A percentile compares a stretch with the other conserved stretches of the same genome.
Conservation (phyloP, 495 filamentous ascomycete genomes). For the Daldinia decipiens region DNA sequence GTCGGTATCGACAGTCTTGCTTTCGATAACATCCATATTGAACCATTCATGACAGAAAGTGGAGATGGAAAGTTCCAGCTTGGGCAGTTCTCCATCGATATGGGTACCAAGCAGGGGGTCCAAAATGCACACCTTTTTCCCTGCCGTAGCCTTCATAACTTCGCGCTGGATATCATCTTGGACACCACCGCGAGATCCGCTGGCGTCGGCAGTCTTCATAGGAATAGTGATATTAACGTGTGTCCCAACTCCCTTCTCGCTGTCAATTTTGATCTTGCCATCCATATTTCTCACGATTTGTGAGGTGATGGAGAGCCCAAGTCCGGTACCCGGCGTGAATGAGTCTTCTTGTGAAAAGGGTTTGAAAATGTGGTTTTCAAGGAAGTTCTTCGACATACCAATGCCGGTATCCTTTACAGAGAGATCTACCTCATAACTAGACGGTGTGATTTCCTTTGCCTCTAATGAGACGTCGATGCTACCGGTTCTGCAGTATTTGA, state of each 20-base stretch:
- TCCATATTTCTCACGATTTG: slow-evolving; percentile 70
- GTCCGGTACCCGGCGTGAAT: slow-evolving; percentile 72
- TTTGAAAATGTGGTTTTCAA: slow-evolving; percentile 72
- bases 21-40: slow-evolving; percentile 36
- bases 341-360: slow-evolving; percentile 78
- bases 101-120: slow-evolving; percentile 5
- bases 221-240: slow-evolving; percentile 36
- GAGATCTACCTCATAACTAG: slow-evolving; percentile 52
- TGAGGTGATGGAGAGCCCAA: slow-evolving; percentile 75
- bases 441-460: slow-evolving; percentile 34
- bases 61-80: slow-evolving; percentile 36
- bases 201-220: slow-evolving; percentile 16
- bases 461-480: slow-evolving; percentile 69
- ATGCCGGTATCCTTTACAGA: slow-evolving; percentile 71
- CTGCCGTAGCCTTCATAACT: slow-evolving; percentile 12
- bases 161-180: slow-evolving; percentile 25
- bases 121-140: slow-evolving; percentile 35
- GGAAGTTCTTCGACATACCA: slow-evolving; percentile 75
- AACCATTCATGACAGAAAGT: slow-evolving; percentile 40
- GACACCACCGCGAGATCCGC: neutral
- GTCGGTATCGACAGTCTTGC: slow-evolving; percentile 17
- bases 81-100: slow-evolving; percentile 9
- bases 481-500: slow-evolving; percentile 79
- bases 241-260: slow-evolving; percentile 47
- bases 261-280: slow-evolving; percentile 68